Evolutionary conservation across 2,329 filamentous ascomycete genomes (phyloP).

Genomic region (Sphaerulina musiva): DNA sequence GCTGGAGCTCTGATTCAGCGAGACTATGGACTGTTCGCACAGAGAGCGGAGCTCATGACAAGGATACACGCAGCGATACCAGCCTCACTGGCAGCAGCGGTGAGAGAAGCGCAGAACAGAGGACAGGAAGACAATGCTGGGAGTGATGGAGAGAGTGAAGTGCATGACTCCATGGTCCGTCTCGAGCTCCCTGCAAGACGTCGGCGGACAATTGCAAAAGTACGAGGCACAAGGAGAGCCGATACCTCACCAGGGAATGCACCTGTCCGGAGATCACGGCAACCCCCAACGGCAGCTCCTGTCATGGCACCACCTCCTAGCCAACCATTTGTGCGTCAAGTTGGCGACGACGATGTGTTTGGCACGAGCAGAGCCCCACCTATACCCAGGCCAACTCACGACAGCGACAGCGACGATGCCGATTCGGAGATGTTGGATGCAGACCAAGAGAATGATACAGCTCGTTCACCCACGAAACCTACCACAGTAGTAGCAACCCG

Average conservation of each 20-base stretch:
- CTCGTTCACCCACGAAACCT: slow-evolving; percentile 36
- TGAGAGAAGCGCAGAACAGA: slow-evolving; percentile 50
- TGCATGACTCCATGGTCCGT: slow-evolving; percentile 13
- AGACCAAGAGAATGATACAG: slow-evolving; percentile 47
- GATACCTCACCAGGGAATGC: slow-evolving; percentile 25
- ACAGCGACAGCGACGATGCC: slow-evolving; percentile 23
- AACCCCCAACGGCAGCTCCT: slow-evolving; percentile 1
- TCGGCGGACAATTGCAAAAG: slow-evolving; percentile 27
- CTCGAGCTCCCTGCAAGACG: slow-evolving; percentile 23
- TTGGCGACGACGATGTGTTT: slow-evolving; percentile 22
- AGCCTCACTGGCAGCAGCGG: slow-evolving; percentile 38
- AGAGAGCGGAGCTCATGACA: slow-evolving; percentile 55
- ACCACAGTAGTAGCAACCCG: slow-evolving; percentile 29
- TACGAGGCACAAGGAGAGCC: slow-evolving; percentile 21
- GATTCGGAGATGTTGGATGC: slow-evolving; percentile 34
- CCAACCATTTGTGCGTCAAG: slow-evolving; percentile 25
- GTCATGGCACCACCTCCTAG: slow-evolving; percentile 1
- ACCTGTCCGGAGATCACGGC: slow-evolving; percentile 15
- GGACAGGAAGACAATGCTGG: slow-evolving; percentile 31
- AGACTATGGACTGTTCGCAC: slow-evolving; percentile 52
- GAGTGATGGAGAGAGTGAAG: slow-evolving; percentile 14
- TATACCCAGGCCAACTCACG: not conserved
- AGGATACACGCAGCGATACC: slow-evolving; percentile 55
- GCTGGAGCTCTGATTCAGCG: slow-evolving; percentile 55
- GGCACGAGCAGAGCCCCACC: slow-evolving; percentile 7